Conservation (phyloP, 495 filamentous ascomycete genomes). For the Hypoxylon fragiforme region DNA sequence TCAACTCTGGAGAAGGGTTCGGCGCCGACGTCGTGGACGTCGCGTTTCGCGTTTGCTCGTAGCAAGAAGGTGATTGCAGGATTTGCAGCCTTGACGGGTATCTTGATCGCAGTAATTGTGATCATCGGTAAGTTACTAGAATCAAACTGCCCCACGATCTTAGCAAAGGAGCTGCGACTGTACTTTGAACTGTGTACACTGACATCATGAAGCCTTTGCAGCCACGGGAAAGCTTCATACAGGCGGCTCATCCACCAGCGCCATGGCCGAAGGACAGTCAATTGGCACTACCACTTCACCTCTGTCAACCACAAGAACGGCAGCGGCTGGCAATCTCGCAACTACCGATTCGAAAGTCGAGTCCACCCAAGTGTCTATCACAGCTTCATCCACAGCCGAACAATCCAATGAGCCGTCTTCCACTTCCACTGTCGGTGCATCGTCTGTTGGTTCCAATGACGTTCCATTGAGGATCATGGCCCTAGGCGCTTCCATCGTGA, state of each 20-base stretch:
- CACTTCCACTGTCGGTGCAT: conserved; percentile 4
- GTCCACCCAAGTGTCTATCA: background rate
- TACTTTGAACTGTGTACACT: background rate
- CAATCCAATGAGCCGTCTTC: background rate
- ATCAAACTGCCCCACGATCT: background rate
- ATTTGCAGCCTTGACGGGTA: conserved; percentile 1
- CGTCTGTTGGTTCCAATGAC: conserved; percentile 1
- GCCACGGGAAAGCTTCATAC: conserved; percentile 17
- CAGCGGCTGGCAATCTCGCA: background rate
- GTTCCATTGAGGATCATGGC: conserved; percentile 52
- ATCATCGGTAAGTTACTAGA: conserved; percentile 17
- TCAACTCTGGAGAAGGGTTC: conserved; percentile 14
- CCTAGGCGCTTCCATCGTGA: conserved; percentile 61
- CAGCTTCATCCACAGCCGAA: background rate
- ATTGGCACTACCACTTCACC: background rate
- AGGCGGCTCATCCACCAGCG: conserved; percentile 5
- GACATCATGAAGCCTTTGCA: conserved; percentile 13
- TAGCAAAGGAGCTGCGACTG: background rate
- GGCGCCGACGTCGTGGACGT: background rate
- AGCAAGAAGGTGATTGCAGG: conserved; percentile 17
- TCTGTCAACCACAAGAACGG: conserved; percentile 1
- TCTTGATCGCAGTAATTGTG: conserved; percentile 9
- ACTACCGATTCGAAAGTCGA: background rate
- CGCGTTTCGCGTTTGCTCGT: conserved; percentile 10
- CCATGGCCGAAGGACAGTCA: conserved; percentile 9